These are phyloP conservation scores for Kluyveromyces siamensis DNA, from an alignment of 805 yeast species.

Conservation along the genomic window DNA sequence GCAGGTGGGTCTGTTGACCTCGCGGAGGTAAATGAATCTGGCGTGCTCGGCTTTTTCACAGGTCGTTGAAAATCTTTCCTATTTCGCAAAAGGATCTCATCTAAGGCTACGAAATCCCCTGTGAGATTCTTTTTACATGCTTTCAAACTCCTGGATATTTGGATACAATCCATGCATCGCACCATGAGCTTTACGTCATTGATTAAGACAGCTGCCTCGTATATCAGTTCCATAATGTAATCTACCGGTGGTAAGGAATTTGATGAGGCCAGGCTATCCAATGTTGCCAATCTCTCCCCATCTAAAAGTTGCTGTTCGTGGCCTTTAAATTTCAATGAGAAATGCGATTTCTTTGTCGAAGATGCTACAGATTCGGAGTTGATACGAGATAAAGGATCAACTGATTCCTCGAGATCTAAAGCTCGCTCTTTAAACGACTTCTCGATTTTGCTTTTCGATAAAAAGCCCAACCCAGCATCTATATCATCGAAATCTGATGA, in stretches of 20 bases:
- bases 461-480: conserved; percentile 20
- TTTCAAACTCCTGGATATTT: conserved; percentile 20
- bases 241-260: conserved; percentile 48
- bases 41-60: not conserved
- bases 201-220: conserved; percentile 51
- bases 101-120: conserved; percentile 5
- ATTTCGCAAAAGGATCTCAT: not conserved
- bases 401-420: conserved; percentile 18
- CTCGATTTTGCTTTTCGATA: conserved; percentile 21
- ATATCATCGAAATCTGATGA: conserved; percentile 20
- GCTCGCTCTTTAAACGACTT: conserved; percentile 16
- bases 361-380: conserved; percentile 1
- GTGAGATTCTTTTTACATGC: conserved; percentile 13
- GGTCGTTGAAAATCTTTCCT: not conserved
- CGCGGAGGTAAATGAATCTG: not conserved
- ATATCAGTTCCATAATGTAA: conserved; percentile 46
- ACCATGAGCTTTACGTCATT: conserved; percentile 55
- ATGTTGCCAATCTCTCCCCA: conserved; percentile 31
- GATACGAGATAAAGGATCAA: conserved; percentile 23
- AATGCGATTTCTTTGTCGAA: not conserved
- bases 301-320: conserved; percentile 5
- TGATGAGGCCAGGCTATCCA: conserved; percentile 50
- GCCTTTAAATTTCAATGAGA: conserved; percentile 5
- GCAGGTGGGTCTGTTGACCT: not conserved
- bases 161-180: conserved; percentile 26